phyloP scores from a whole-genome alignment of 1,284 basidiomycete genomes.

The Cerrena zonata region DNA sequence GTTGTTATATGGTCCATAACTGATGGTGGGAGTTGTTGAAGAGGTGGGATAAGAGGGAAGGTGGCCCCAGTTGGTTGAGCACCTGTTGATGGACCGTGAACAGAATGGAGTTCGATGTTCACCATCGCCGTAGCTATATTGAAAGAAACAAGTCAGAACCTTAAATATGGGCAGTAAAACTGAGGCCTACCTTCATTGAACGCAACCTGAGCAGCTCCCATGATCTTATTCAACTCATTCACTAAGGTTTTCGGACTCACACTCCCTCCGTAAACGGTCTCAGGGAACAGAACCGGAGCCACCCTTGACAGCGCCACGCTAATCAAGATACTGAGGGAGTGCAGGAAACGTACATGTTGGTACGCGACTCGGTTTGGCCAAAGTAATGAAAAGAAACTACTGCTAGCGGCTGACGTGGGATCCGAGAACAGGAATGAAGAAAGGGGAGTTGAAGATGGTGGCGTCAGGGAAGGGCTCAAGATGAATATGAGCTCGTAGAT shows the following conservation, averaged over 20 bases:
- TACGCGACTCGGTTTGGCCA: constrained; percentile 64
- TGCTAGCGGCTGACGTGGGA: constrained; percentile 17
- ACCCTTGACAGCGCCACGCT: constrained; percentile 68
- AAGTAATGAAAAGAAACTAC: constrained; percentile 40
- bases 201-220: constrained; percentile 31
- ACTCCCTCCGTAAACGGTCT: constrained; percentile 9
- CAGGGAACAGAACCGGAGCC: constrained; percentile 57
- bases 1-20: constrained; percentile 38
- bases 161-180: background rate
- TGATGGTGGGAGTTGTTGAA: constrained; percentile 21
- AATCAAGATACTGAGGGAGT: constrained; percentile 67
- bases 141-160: background rate
- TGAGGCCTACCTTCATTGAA: constrained; percentile 41
- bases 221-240: constrained; percentile 34
- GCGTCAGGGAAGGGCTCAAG: constrained; percentile 47
- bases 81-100: constrained; percentile 18
- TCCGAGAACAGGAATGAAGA: constrained; percentile 27
- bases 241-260: constrained; percentile 14
- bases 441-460: constrained; percentile 17
- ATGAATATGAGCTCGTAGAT: constrained; percentile 60
- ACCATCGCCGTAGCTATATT: constrained; percentile 12
- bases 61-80: constrained; percentile 14
- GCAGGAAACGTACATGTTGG: constrained; percentile 73
- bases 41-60: constrained; percentile 16
- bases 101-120: constrained; percentile 20